phyloP scores from a whole-genome alignment of 768 basidiomycete genomes.

The Nidularia pulvinata region DNA sequence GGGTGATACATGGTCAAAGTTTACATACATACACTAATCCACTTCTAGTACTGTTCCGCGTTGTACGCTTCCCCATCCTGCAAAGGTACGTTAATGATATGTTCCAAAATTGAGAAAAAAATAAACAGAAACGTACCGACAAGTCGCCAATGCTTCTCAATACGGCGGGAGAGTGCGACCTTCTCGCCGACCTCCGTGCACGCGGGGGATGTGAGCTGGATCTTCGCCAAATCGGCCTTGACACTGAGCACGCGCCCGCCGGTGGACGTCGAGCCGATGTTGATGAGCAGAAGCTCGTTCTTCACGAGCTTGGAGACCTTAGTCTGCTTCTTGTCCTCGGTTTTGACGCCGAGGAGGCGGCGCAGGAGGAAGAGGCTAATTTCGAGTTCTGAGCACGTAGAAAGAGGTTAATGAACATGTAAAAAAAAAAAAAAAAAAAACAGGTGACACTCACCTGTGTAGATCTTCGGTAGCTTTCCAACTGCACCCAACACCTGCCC shows the following conservation, averaged over 20 bases:
- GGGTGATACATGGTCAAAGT: constrained; percentile 1
- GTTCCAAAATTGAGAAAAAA: neutral
- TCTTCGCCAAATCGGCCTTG: constrained; percentile 94
- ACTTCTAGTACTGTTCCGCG: constrained; percentile 83
- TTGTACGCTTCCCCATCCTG: constrained; percentile 79
- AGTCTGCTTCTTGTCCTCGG: constrained; percentile 98
- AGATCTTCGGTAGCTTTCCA: constrained; percentile 92
- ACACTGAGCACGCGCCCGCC: constrained; percentile 94
- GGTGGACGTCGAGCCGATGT: constrained; percentile 97
- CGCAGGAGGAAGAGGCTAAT: constrained; percentile 95
- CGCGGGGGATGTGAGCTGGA: constrained; percentile 90
- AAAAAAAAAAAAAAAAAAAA: neutral
- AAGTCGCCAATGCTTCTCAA: constrained; percentile 98
- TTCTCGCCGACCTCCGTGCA: constrained; percentile 98
- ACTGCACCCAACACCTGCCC: constrained; percentile 96
- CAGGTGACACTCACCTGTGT: constrained; percentile 57
- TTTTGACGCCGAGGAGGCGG: constrained; percentile 95
- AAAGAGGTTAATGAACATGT: neutral
- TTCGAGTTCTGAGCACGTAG: constrained; percentile 65
- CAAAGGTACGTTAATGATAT: neutral
- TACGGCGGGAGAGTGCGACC: constrained; percentile 91
- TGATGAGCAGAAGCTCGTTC: constrained; percentile 92
- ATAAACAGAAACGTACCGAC: constrained; percentile 63
- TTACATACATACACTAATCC: constrained; percentile 39
- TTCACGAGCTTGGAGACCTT: constrained; percentile 92